Conservation (phyloP, 805 yeast genomes). For the Pichia paraexigua region DNA sequence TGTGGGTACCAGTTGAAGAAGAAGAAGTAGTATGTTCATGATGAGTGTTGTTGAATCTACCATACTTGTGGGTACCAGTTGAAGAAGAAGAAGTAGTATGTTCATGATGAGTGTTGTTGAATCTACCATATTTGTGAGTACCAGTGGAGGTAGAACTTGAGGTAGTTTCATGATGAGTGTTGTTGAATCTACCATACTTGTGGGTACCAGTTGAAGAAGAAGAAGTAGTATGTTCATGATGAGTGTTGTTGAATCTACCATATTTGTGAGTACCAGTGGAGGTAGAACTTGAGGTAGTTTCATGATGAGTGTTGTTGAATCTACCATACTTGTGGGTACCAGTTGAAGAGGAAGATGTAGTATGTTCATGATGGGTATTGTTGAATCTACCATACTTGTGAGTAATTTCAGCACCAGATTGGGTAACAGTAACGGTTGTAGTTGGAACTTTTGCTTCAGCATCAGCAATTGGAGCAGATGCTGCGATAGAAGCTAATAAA, state of each 20-base stretch:
- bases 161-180: slow-evolving; percentile 38
- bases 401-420: slow-evolving; percentile 31
- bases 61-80: slow-evolving; percentile 37
- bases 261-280: slow-evolving; percentile 35
- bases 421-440: slow-evolving; percentile 27
- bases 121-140: slow-evolving; percentile 50
- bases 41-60: slow-evolving; percentile 44
- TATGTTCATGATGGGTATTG: slow-evolving; percentile 28
- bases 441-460: slow-evolving; percentile 25
- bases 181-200: slow-evolving; percentile 42
- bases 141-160: slow-evolving; percentile 33
- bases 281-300: slow-evolving; percentile 24
- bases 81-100: slow-evolving; percentile 29
- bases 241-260: slow-evolving; percentile 47
- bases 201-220: slow-evolving; percentile 35
- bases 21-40: slow-evolving; percentile 21
- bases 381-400: slow-evolving; percentile 51
- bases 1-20: slow-evolving; percentile 40
- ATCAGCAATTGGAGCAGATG: slow-evolving; percentile 27
- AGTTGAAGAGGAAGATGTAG: slow-evolving; percentile 17
- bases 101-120: slow-evolving; percentile 41
- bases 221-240: slow-evolving; percentile 30
- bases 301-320: slow-evolving; percentile 47
- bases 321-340: slow-evolving; percentile 40
- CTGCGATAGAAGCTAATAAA: slow-evolving; percentile 21